phyloP scores from a whole-genome alignment of 192 early-diverging fungal genomes.

The Coemansia pectinata region DNA sequence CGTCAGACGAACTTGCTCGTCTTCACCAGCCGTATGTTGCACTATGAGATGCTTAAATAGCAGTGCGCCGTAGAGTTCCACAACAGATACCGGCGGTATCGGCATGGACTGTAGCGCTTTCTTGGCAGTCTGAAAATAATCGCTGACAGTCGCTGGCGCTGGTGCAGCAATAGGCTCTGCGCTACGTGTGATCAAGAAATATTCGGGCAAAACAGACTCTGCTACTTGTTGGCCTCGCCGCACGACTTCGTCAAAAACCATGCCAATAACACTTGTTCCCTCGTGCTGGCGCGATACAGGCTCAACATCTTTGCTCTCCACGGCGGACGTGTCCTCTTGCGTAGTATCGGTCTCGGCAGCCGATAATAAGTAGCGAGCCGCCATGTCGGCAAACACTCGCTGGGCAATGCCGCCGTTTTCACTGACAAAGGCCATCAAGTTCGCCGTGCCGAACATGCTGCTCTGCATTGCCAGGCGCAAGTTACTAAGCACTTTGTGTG shows the following conservation, averaged over 20 bases:
- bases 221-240: slow-evolving; percentile 2
- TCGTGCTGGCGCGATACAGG: neutral
- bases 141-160: slow-evolving; percentile 18
- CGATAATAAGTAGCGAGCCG: slow-evolving; percentile 30
- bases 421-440: slow-evolving; percentile 31
- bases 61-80: slow-evolving; percentile 56
- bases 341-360: slow-evolving; percentile 4
- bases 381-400: slow-evolving; percentile 51
- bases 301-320: neutral
- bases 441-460: slow-evolving; percentile 55
- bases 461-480: slow-evolving; percentile 61
- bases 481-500: slow-evolving; percentile 57
- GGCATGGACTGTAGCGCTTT: slow-evolving; percentile 20
- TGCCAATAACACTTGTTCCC: neutral
- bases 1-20: slow-evolving; percentile 6
- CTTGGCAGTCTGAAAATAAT: slow-evolving; percentile 27
- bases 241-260: neutral
- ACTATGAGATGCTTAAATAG: slow-evolving; percentile 48
- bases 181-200: neutral
- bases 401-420: slow-evolving; percentile 38
- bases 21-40: slow-evolving; percentile 17
- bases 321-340: neutral
- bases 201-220: slow-evolving; percentile 13
- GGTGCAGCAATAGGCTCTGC: neutral
- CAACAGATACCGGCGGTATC: slow-evolving; percentile 43